phyloP scores from a whole-genome alignment of 768 basidiomycete species.

The Calocybe gangraenosa region DNA sequence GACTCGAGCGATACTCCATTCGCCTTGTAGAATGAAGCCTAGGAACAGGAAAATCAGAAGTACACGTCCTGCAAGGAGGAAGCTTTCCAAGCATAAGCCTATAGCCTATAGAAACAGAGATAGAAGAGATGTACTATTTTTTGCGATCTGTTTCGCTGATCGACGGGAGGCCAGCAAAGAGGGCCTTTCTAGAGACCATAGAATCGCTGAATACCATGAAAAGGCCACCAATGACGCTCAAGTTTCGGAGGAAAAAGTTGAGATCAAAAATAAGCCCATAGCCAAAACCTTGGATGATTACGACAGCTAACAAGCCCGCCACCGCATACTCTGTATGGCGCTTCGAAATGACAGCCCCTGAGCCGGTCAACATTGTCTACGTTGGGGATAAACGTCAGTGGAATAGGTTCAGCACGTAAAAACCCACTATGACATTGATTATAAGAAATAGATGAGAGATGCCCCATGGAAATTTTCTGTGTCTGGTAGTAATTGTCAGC shows the following conservation, averaged over 20 bases:
- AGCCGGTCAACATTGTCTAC: conserved; percentile 86
- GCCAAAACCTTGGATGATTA: conserved; percentile 94
- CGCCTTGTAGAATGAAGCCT: conserved; percentile 92
- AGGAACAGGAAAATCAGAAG: conserved; percentile 99
- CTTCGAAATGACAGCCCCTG: conserved; percentile 82
- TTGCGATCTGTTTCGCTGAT: conserved; percentile 94
- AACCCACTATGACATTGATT: conserved; percentile 84
- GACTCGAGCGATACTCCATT: conserved; percentile 83
- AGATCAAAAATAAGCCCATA: conserved; percentile 99
- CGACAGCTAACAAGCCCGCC: conserved; percentile 84
- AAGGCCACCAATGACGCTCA: conserved; percentile 95
- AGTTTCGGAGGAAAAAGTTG: conserved; percentile 99
- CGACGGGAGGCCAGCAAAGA: conserved; percentile 87
- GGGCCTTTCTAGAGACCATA: conserved; percentile 79
- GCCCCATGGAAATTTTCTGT: conserved; percentile 94
- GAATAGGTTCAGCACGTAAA: not conserved
- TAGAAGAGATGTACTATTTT: conserved; percentile 76
- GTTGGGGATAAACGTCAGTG: conserved; percentile 1
- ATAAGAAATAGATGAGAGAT: conserved; percentile 91
- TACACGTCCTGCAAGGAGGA: conserved; percentile 95
- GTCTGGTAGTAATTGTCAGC: conserved; percentile 44
- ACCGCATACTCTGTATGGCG: conserved; percentile 87
- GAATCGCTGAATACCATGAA: conserved; percentile 99
- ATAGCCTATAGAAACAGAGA: not conserved
- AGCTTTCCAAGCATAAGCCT: conserved; percentile 41